Evolutionary conservation across 495 filamentous ascomycete genomes (phyloP), one percentile per base, ranked within the genome.

Genomic region (Lasiosphaeriaceae sp.): DNA sequence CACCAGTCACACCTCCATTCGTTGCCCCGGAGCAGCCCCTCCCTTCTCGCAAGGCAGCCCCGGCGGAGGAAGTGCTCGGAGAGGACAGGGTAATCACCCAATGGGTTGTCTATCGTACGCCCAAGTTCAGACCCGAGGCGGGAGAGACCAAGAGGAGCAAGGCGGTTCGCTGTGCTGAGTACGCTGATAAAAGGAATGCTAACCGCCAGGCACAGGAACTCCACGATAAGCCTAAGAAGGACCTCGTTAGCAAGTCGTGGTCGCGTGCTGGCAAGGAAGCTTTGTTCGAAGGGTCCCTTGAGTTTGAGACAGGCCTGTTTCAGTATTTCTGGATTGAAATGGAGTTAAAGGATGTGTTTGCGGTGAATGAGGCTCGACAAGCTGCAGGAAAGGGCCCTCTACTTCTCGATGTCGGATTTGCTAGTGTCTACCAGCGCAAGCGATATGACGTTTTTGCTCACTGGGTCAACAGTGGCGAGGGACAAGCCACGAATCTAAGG

Each of bases 391-490:
- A 22, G 5, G 22, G 46, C 46, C 20, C 12, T 16, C 53, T 47
- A 2, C 21, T 26, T 48, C 2, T 68, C 8, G 59, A 63, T 12
- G 21, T 20, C 48, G 23, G 11, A 17, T 19, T 29, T 5, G 31
- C 22, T 37, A 34, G 21, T 43, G n/a, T 59, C 2, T 59, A 63
- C 37, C 14, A 2, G 26, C 37, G 60, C 31, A 51, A 24, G 58
- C 50, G 37, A 52, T 68, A 24, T 37, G 60, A 56, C 48, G 63
- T 68, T 29, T 58, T 58, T 52, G 52, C 46, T 8, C 41, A 34
- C 17, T 52, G 23, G 37, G 45, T 41, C 20, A 47, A 12, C 57
- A 54, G n/a, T 23, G 8, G 1, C 11, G 14, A 41, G 54, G 37
- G 24, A 50, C 45, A 44, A 45, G 48, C 17, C 1, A 50, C 12